Conservation (phyloP, 2,329 filamentous ascomycete genomes). For the Penicillium sp. region DNA sequence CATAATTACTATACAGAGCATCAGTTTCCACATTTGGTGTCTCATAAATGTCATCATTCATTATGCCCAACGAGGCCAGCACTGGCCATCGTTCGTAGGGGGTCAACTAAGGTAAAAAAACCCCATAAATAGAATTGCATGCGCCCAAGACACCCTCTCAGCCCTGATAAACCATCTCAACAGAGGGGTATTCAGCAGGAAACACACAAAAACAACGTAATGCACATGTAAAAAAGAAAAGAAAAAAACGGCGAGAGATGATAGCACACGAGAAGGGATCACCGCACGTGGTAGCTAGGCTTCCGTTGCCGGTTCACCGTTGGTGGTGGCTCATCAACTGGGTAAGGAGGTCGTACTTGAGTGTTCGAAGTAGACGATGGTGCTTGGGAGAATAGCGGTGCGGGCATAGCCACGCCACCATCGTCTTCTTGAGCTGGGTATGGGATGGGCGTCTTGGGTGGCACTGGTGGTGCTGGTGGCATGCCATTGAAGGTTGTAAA, state of each 20-base stretch:
- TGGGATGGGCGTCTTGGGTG: constrained; percentile 73
- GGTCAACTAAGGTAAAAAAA: neutral
- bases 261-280: constrained; percentile 20
- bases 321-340: constrained; percentile 76
- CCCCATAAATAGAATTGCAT: neutral
- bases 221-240: neutral
- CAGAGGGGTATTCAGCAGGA: constrained; percentile 9
- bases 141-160: constrained; percentile 1
- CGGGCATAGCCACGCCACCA: constrained; percentile 36
- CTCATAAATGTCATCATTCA: constrained; percentile 26
- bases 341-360: constrained; percentile 66
- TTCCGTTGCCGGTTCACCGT: constrained; percentile 83
- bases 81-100: neutral
- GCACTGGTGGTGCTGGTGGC: constrained; percentile 71
- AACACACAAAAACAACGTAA: constrained; percentile 2
- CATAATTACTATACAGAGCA: constrained; percentile 12
- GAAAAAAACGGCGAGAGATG: neutral
- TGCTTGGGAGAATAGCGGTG: constrained; percentile 34
- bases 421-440: constrained; percentile 43
- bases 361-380: constrained; percentile 17
- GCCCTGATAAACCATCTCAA: constrained; percentile 3
- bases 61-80: constrained; percentile 1
- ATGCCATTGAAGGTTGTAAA: constrained; percentile 22
- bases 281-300: constrained; percentile 66
- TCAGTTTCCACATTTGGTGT: neutral